Conservation (phyloP, 2,329 filamentous ascomycete species). For the Lachnellula occidentalis region DNA sequence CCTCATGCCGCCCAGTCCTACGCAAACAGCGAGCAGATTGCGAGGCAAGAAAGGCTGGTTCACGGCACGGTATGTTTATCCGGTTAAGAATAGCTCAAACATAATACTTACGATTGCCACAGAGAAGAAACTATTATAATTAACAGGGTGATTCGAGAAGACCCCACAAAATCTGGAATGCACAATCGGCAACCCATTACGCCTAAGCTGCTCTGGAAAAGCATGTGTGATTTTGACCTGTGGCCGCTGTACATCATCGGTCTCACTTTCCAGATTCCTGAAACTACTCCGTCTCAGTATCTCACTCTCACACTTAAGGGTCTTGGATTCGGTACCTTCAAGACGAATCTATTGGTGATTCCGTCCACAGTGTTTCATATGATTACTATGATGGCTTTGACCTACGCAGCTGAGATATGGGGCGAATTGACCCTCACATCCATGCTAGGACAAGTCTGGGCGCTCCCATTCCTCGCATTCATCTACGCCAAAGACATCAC, state of each 20-base stretch:
- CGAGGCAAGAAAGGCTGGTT: slow-evolving; percentile 60
- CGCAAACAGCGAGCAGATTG: slow-evolving; percentile 34
- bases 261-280: slow-evolving; percentile 25
- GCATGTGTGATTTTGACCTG: slow-evolving; percentile 47
- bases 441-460: slow-evolving; percentile 35
- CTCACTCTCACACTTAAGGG: slow-evolving; percentile 22
- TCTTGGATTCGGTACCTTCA: slow-evolving; percentile 33
- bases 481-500: slow-evolving; percentile 14
- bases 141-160: slow-evolving; percentile 51
- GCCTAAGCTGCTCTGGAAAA: slow-evolving; percentile 39
- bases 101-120: not conserved
- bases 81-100: not conserved
- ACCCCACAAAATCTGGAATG: slow-evolving; percentile 44
- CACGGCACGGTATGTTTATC: slow-evolving; percentile 37
- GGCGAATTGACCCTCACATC: slow-evolving; percentile 31
- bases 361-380: slow-evolving; percentile 38
- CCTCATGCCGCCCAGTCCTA: slow-evolving; percentile 13
- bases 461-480: slow-evolving; percentile 34
- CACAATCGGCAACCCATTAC: slow-evolving; percentile 46
- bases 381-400: slow-evolving; percentile 38
- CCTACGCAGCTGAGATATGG: slow-evolving; percentile 40
- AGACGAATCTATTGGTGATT: slow-evolving; percentile 41
- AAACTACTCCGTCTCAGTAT: slow-evolving; percentile 16
- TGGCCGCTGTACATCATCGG: slow-evolving; percentile 44
- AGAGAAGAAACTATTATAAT: slow-evolving; percentile 61